Base-by-base conservation (phyloP, 2,329 filamentous ascomycete genomes). In the Lachnellula subtilissima region DNA sequence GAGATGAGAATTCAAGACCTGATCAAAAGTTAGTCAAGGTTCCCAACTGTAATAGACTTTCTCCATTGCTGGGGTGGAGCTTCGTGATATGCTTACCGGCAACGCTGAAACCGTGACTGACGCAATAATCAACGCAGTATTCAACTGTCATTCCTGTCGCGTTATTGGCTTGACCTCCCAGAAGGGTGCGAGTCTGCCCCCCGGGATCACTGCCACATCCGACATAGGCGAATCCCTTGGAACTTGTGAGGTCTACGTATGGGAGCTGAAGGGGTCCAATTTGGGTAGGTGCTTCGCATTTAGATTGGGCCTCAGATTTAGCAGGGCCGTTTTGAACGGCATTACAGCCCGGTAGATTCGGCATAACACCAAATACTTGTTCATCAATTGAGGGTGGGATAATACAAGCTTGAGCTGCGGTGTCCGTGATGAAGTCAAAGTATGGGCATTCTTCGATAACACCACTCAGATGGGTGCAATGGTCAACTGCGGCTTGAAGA, bases 191-290 rank as follows among this genome's bases (percentile, higher is more conserved):
- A 42, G 76, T 74, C 51, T 71, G 60, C 48, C 58, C 59, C 19
- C 71, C 72, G 54, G 72, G 65, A 58, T 81, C 79, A 28, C 72
- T 75, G 64, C 80, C 86, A 72, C 86, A 89, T 54, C 86, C 86
- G n/a, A 79, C 67, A 61, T 82, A 78, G 45, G 74, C 73, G 75
- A 84, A 89, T 47, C 77, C 74, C 52, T 74, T 73, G 46, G 78
- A 72, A 23, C 62, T 62, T 3, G 75, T 77, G 25, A 78, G 68
- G 50, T 78, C 71, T 19, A 70, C 72, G 60, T 73, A 76, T 58
- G 71, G 70, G 23, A 73, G 71, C 48, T 73, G 66, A 61, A 78
- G 79, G 32, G 76, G 57, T 2, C 78, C 78, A 57, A 83, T 75
- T 32, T 69, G 64, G 8, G 72, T 70, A 53, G 75, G 71, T 19